Evolutionary conservation across 257 asterid genomes (phyloP).

Genomic region (Lycium barbarum): DNA sequence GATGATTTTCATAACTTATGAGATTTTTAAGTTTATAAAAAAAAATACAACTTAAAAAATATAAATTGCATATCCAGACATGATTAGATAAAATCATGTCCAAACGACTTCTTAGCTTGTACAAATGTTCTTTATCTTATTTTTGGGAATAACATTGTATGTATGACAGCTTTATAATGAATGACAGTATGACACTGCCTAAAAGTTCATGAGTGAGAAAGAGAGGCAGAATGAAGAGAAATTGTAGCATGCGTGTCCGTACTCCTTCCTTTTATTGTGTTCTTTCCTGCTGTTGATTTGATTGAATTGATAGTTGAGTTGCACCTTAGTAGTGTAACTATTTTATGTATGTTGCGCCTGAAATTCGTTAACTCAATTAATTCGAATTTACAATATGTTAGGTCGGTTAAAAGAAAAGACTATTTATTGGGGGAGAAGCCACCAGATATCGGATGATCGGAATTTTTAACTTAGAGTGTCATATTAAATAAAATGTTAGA

Average conservation of each 20-base stretch:
- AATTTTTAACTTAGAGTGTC: neutral
- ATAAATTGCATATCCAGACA: no score
- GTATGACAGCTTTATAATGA: neutral
- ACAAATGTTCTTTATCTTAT: slow-evolving; percentile 9
- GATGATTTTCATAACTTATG: no score
- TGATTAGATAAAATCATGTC: no score
- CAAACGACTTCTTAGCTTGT: neutral
- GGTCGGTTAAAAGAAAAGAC: neutral
- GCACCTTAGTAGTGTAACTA: neutral
- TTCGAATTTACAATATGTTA: neutral
- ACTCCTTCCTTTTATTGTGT: neutral
- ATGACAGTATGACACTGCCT: slow-evolving; percentile 25
- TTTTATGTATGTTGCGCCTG: neutral
- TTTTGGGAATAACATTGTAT: neutral
- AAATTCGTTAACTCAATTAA: neutral
- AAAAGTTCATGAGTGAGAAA: slow-evolving; percentile 9
- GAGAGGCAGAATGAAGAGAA: slow-evolving; percentile 4
- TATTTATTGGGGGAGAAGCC: neutral
- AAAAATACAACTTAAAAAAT: no score
- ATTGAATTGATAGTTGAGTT: neutral
- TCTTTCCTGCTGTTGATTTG: neutral
- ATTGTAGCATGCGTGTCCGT: slow-evolving; percentile 27
- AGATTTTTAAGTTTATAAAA: no score
- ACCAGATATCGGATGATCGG: no score
- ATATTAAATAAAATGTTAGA: neutral